Base-by-base conservation (phyloP, 73 alveolate species). In the Paramecium octaurelia region DNA sequence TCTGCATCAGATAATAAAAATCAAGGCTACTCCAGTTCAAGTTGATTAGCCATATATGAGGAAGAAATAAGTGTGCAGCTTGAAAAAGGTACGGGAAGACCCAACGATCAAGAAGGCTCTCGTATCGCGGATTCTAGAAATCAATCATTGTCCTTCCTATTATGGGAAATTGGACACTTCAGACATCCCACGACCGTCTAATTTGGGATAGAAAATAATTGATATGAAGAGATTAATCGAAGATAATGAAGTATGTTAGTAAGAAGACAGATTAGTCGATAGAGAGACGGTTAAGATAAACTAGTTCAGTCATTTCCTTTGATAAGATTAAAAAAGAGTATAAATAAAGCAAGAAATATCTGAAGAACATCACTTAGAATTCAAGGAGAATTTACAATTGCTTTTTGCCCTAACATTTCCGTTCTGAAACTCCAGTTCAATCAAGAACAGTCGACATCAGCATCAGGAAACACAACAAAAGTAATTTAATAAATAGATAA, bases 331-430 rank as follows among this genome's bases (percentile, higher is more conserved):
- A 80, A 80, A 18, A 42, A 80, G 91, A 80, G 29, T 80, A 80
- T 23, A 80, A 80, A 80, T 16, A 80, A 46, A 80, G 57, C 57
- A 80, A 80, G 44, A 24, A 23, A 43, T 80, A 80, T 20, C 54
- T 80, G 6, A 80, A 48, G 29, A 80, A 80, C 57, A 40, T 80
- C 35, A 43, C 70, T 11, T 20, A 21, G 18, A 80, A 80, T 48
- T 80, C 91, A 43, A 80, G 91, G 27, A 21, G 91, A 40, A 80
- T 80, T 10, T 80, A 80, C 54, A 80, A 80, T 80, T 80, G 91
- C 31, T 80, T 80, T 36, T 34, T 73, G 6, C 87, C 87, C 5
- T 12, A 34, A 35, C 20, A 64, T 27, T 64, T 64, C 11, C 9
- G 84, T 0, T 64, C 84, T 0, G 84, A 64, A 64, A 64, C 84